Evolutionary conservation across 1,139 yeast species (phyloP).

Genomic region (Saccharomycopsis hybrid): DNA sequence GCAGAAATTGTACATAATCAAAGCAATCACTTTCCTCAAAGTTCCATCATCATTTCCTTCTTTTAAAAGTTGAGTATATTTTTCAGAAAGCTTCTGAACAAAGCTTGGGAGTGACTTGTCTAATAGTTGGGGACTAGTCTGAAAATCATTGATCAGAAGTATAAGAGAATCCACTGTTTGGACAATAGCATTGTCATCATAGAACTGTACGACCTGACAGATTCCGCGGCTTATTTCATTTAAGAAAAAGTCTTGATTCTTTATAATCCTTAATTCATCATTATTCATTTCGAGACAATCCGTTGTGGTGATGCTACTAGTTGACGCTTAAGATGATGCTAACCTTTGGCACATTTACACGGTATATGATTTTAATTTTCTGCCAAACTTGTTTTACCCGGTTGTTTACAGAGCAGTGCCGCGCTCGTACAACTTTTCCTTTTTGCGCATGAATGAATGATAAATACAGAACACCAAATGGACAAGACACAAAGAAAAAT

Average conservation of each 20-base stretch:
- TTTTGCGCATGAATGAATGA: too few relatives aligned
- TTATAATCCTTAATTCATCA: slow-evolving; percentile 12
- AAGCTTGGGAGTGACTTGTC: slow-evolving; percentile 36
- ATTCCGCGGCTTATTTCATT: slow-evolving; percentile 7
- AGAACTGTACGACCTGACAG: background rate
- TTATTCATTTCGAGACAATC: slow-evolving; percentile 9
- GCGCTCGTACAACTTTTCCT: too few relatives aligned
- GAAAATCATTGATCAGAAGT: slow-evolving; percentile 40
- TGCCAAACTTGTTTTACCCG: too few relatives aligned
- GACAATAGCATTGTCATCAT: background rate
- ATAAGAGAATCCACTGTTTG: slow-evolving; percentile 6
- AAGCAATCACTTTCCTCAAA: slow-evolving; percentile 20
- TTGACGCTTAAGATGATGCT: too few relatives aligned
- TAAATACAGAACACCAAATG: too few relatives aligned
- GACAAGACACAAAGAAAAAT: too few relatives aligned
- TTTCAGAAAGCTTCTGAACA: slow-evolving; percentile 24
- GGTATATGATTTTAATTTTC: too few relatives aligned
- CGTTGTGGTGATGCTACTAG: too few relatives aligned
- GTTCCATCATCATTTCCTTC: background rate
- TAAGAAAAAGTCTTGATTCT: slow-evolving; percentile 14
- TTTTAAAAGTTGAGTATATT: background rate
- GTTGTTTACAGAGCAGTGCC: too few relatives aligned
- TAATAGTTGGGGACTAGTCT: slow-evolving; percentile 47
- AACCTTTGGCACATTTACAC: too few relatives aligned
- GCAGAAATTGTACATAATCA: slow-evolving; percentile 48